phyloP scores from a whole-genome alignment of 306 rosid species.

The Cicer judaicum region DNA sequence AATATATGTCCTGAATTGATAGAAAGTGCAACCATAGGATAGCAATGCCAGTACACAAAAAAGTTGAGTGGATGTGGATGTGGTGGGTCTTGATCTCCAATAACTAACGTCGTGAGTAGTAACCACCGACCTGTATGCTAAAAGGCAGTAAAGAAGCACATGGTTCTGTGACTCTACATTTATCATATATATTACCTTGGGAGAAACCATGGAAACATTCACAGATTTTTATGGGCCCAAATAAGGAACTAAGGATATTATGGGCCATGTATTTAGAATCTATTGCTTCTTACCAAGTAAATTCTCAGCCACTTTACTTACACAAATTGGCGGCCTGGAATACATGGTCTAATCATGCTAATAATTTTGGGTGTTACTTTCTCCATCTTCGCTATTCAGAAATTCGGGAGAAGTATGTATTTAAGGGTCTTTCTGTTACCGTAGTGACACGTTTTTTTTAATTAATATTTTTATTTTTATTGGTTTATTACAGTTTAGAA shows the following conservation, averaged over 20 bases:
- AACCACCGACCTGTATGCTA: slow-evolving; percentile 59
- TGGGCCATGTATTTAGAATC: slow-evolving; percentile 54
- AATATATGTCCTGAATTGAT: slow-evolving; percentile 7
- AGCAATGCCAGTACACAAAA: slow-evolving; percentile 32
- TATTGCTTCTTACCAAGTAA: slow-evolving; percentile 43
- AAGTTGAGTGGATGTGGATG: slow-evolving; percentile 40
- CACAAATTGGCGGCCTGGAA: slow-evolving; percentile 33
- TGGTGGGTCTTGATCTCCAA: slow-evolving; percentile 59
- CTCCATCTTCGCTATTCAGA: too few relatives aligned
- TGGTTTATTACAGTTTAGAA: too few relatives aligned
- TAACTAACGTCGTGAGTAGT: slow-evolving; percentile 48
- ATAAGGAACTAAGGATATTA: slow-evolving; percentile 50
- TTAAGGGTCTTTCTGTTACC: too few relatives aligned
- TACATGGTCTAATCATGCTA: slow-evolving; percentile 50
- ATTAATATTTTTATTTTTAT: too few relatives aligned
- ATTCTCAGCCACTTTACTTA: slow-evolving; percentile 31
- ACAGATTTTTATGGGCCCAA: slow-evolving; percentile 61
- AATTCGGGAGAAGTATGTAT: too few relatives aligned
- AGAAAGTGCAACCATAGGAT: slow-evolving; percentile 42
- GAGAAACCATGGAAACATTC: slow-evolving; percentile 44
- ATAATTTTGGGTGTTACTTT: too few relatives aligned
- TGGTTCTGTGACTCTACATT: slow-evolving; percentile 45
- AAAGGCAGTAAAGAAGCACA: slow-evolving; percentile 56
- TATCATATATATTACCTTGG: slow-evolving; percentile 18
- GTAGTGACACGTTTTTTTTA: too few relatives aligned